These are phyloP conservation scores for Diaporthe nobilis DNA, from an alignment of 2,329 filamentous ascomycete species.

Conservation along the genomic window DNA sequence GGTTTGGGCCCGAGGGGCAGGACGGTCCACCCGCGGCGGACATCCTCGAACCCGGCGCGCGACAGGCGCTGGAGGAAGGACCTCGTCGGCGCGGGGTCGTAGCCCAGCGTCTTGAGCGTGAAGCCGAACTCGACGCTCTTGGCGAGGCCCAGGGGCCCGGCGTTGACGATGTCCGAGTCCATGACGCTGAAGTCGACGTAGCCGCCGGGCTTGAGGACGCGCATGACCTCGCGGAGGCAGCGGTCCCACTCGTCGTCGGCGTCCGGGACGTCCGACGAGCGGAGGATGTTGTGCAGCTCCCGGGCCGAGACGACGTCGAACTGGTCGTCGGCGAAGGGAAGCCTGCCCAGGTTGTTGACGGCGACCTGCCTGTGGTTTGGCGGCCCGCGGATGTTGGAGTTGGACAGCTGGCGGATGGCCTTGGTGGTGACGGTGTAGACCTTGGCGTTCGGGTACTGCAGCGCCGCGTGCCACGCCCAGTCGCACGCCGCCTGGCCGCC, in stretches of 20 bases:
- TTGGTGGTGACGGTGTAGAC: slow-evolving; percentile 90
- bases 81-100: slow-evolving; percentile 88
- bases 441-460: slow-evolving; percentile 86
- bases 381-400: slow-evolving; percentile 84
- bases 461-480: slow-evolving; percentile 95
- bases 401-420: slow-evolving; percentile 77
- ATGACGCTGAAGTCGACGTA: slow-evolving; percentile 92
- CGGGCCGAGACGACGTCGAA: slow-evolving; percentile 95
- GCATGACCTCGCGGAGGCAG: slow-evolving; percentile 87
- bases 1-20: slow-evolving; percentile 79
- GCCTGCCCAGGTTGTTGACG: slow-evolving; percentile 80
- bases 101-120: slow-evolving; percentile 88
- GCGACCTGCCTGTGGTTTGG: slow-evolving; percentile 88
- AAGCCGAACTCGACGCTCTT: slow-evolving; percentile 94
- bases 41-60: slow-evolving; percentile 81
- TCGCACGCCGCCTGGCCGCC: slow-evolving; percentile 88
- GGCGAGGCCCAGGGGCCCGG: slow-evolving; percentile 83
- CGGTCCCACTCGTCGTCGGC: slow-evolving; percentile 88
- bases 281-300: slow-evolving; percentile 87
- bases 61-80: slow-evolving; percentile 82
- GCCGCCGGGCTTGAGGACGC: slow-evolving; percentile 92
- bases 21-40: slow-evolving; percentile 90
- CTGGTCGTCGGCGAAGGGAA: slow-evolving; percentile 87
- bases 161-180: slow-evolving; percentile 90
- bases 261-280: slow-evolving; percentile 74